Percentiles rank a stretch among this genome's conserved stretches.
These are phyloP conservation scores for Tolypocladium ovalisporum DNA, from an alignment of 2,329 filamentous ascomycete genomes.

Conservation along the genomic window DNA sequence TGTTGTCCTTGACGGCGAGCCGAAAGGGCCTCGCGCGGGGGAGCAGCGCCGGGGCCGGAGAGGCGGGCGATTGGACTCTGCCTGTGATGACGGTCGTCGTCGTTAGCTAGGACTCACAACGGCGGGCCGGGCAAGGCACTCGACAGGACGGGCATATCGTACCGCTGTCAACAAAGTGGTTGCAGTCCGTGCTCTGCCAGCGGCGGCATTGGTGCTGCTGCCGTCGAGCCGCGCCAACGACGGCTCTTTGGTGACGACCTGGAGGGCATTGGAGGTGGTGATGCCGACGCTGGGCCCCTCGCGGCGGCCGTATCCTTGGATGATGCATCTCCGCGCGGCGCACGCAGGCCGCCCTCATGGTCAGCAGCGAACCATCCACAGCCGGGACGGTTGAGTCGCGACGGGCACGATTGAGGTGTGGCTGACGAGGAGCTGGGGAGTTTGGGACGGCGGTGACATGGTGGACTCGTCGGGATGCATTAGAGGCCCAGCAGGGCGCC, in stretches of 20 bases:
- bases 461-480: not conserved
- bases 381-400: not conserved
- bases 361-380: conserved; percentile 12
- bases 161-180: conserved; percentile 25
- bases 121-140: not conserved
- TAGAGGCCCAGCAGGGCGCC: not conserved
- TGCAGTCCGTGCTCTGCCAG: conserved; percentile 17
- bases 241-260: not conserved
- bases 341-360: conserved; percentile 20
- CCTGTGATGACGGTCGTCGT: not conserved
- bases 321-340: conserved; percentile 8
- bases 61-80: conserved; percentile 1
- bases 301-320: not conserved
- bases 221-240: conserved; percentile 1
- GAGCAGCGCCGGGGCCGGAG: conserved; percentile 7
- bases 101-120: not conserved
- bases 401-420: not conserved
- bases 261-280: not conserved
- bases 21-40: conserved; percentile 22
- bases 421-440: not conserved
- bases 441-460: not conserved
- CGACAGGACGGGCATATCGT: conserved; percentile 2
- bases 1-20: conserved; percentile 68
- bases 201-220: conserved; percentile 11
- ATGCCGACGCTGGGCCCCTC: not conserved